A percentile compares a stretch with the other conserved stretches of the same genome.
Evolutionary conservation across 139 green algal species (phyloP).

Genomic region (Yamagishiella unicocca): DNA sequence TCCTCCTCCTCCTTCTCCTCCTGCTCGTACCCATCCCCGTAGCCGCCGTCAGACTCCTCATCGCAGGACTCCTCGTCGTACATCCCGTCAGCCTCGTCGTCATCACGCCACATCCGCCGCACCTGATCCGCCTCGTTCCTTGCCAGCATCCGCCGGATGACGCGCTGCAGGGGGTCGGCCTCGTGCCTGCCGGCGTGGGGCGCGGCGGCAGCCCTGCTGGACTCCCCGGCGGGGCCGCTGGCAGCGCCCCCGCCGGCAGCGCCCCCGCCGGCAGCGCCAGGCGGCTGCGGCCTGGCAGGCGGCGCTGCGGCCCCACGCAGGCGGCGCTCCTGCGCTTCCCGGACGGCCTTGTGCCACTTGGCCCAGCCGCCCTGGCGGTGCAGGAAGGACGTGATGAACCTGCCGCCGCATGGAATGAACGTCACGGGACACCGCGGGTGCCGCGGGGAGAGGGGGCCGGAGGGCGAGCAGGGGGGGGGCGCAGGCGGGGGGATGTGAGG

Average conservation of each 20-base stretch:
- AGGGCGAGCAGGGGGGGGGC: too few species aligned
- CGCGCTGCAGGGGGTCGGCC: neutral
- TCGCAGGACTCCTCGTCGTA: neutral
- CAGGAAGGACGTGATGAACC: slow-evolving; percentile 62
- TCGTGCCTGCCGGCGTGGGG: neutral
- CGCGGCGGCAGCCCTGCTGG: too few species aligned
- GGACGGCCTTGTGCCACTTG: slow-evolving; percentile 49
- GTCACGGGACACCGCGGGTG: too few species aligned
- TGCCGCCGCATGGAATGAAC: too few species aligned
- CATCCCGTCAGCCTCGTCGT: slow-evolving; percentile 14
- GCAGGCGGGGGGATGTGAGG: too few species aligned
- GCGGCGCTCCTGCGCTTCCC: neutral
- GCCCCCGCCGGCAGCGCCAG: neutral
- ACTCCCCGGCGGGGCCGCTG: neutral
- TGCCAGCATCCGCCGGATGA: slow-evolving; percentile 27
- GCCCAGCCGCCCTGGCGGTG: slow-evolving; percentile 51
- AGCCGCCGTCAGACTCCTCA: neutral
- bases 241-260: neutral
- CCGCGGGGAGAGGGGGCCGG: too few species aligned
- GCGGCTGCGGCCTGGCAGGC: too few species aligned
- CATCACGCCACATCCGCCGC: neutral
- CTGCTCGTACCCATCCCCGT: neutral
- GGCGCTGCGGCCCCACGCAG: neutral
- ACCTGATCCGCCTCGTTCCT: neutral
- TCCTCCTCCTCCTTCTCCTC: slow-evolving; percentile 6